phyloP scores from a whole-genome alignment of 805 yeast species.

The Lipomyces sp. region DNA sequence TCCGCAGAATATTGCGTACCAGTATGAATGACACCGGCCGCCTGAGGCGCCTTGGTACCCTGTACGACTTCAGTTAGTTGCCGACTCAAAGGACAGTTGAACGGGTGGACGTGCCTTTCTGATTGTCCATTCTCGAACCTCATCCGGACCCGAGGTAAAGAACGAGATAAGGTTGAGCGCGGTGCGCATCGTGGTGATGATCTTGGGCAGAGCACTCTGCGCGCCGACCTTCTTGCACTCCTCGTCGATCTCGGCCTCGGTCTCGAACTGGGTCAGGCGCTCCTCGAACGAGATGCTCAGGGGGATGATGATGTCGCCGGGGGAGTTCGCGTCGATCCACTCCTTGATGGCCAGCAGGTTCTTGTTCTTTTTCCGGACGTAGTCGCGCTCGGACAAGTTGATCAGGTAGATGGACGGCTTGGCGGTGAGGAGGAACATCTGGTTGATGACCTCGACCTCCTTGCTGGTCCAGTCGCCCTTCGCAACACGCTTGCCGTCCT shows the following conservation, averaged over 20 bases:
- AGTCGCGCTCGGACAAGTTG: conserved; percentile 86
- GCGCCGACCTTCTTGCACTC: conserved; percentile 74
- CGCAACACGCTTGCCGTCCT: conserved; percentile 83
- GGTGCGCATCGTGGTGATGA: conserved; percentile 81
- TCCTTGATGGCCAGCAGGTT: conserved; percentile 73
- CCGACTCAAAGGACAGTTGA: too few species aligned
- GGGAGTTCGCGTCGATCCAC: conserved; percentile 86
- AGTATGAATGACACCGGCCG: conserved; percentile 97
- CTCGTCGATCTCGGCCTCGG: conserved; percentile 74
- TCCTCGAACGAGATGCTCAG: conserved; percentile 90
- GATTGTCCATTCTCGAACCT: conserved; percentile 97
- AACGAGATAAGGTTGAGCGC: conserved; percentile 84
- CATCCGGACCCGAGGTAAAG: conserved; percentile 95
- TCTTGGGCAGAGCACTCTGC: conserved; percentile 77
- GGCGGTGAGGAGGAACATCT: conserved; percentile 84
- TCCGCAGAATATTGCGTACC: neutral
- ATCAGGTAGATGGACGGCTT: conserved; percentile 92
- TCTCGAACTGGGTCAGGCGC: conserved; percentile 80
- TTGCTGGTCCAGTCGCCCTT: conserved; percentile 83
- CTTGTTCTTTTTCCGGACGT: conserved; percentile 83
- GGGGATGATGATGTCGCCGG: conserved; percentile 90
- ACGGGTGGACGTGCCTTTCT: too few species aligned
- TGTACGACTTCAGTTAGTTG: too few species aligned
- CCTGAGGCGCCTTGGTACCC: conserved; percentile 95
- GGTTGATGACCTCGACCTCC: conserved; percentile 87